Evolutionary conservation across 805 yeast genomes (phyloP), one percentile per base, ranked within the genome.

Genomic region (Candida jianshihensis): DNA sequence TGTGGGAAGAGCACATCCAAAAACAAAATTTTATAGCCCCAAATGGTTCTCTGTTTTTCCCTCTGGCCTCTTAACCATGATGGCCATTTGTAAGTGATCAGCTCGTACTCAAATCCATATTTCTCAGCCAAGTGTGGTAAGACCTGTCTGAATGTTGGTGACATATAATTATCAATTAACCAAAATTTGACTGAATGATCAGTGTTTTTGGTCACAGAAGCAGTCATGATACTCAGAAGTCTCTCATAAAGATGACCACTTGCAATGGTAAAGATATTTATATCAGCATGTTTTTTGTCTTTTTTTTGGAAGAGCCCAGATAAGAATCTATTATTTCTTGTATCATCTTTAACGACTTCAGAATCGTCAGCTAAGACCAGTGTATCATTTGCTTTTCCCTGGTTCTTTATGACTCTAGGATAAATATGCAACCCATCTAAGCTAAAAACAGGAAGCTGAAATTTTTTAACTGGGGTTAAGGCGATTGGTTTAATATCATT

Each of bases 11-110:
- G 53, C 1, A 83, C 89, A 60, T 90, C 98, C 43, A 88, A 60
- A 49, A 90, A 87, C 34, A 90, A 60, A 25, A 89, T 79, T 56
- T 90, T 90, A 54, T 82, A 85, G 4, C 92, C 95, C 88, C 95
- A 85, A 35, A 87, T 75, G 3, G 79, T 76, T 42, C 96, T 68
- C 51, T 81, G 88, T 49, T 75, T 75, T 45, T 82, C 90, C 26
- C 80, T 58, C 59, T 90, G 97, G 3, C 70, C 70, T 34, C 89
- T 70, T 16, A 90, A 64, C 95, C 97, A 90, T 9, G 66, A 57
- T 12, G 98, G 98, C 98, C 98, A 90, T 43, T 82, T 81, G 57
- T 84, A 90, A 1, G 82, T 75, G n/a, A 92, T 66, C 31, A 87
- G 59, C 49, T 87, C 90, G 51, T 79, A 84, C 33, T 80, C 71